These are phyloP conservation scores for Stemphylium vesicarium DNA, from an alignment of 2,329 filamentous ascomycete species.

Conservation along the genomic window DNA sequence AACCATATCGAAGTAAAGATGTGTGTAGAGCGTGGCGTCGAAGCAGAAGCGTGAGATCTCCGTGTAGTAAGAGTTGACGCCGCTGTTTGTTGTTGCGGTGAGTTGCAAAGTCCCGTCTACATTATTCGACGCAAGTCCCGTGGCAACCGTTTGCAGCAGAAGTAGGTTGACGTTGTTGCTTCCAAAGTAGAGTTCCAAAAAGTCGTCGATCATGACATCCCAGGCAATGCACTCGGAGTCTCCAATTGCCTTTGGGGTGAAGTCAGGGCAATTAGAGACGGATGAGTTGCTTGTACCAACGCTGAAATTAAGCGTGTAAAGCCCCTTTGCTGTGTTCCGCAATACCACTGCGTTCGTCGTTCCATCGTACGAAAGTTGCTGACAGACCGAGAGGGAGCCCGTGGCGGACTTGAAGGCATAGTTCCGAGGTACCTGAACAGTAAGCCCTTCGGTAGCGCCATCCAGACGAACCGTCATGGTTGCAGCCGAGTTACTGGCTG, in stretches of 20 bases:
- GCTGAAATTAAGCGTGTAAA: conserved; percentile 4
- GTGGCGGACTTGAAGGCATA: conserved; percentile 8
- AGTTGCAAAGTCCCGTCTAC: conserved; percentile 12
- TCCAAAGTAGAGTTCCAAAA: conserved; percentile 15
- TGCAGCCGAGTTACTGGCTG: neutral
- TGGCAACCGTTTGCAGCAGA: conserved; percentile 7
- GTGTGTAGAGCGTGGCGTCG: conserved; percentile 12
- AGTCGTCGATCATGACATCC: conserved; percentile 14
- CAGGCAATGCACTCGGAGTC: conserved; percentile 13
- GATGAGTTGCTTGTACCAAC: neutral
- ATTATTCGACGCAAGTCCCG: conserved; percentile 12
- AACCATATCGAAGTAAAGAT: conserved; percentile 15
- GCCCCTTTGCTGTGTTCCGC: conserved; percentile 9
- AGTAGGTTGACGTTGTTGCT: conserved; percentile 16
- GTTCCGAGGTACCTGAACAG: conserved; percentile 6
- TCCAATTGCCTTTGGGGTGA: conserved; percentile 6
- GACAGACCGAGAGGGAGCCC: conserved; percentile 10
- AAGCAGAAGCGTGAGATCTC: conserved; percentile 16
- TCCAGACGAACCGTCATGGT: conserved; percentile 13
- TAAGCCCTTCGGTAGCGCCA: conserved; percentile 5
- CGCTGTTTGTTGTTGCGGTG: conserved; percentile 9
- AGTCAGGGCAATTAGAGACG: conserved; percentile 11
- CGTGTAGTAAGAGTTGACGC: conserved; percentile 14
- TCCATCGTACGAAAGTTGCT: conserved; percentile 10
- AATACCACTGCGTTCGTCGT: conserved; percentile 13